Evolutionary conservation across 2,329 filamentous ascomycete genomes (phyloP), one percentile per base, ranked within the genome.

Genomic region (Calonectria multiphialidica): DNA sequence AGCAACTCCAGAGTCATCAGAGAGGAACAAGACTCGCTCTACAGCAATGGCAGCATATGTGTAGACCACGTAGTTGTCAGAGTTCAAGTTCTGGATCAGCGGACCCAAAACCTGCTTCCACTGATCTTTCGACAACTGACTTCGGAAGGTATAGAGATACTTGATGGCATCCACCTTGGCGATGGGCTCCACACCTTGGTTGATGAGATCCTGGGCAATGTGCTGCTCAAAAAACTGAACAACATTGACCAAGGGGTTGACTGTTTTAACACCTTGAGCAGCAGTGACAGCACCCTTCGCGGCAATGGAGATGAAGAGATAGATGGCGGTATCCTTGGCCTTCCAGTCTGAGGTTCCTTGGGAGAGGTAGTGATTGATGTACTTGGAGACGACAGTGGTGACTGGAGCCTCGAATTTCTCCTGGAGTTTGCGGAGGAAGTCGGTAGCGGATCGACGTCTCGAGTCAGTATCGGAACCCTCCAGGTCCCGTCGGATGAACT

Each of bases 131-230:
- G 95, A 96, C 73, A 99, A 89, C 81, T 98, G 95, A 82, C 95
- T 98, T 79, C 97, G 93, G 91, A 99, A 99, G 53, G 94, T 95
- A 87, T 99, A 98, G 45, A 99, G 90, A 82, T 96, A 99, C 84
- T 98, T 99, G 88, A 99, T 98, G 21, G 96, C 96, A 83, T 98
- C 97, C 18, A 99, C 96, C 86, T 98, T 98, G 78, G 98, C 89
- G 72, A 99, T 96, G 10, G 95, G 93, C 78, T 98, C 91, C 1
- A 93, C 90, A 2, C 89, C 89, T 35, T 89, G 87, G 40, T 91
- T 88, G 72, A 98, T 88, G 47, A 99, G 88, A 82, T 99, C 97
- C n/a, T 92, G 89, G 13, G 96, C 96, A 79, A 99, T 93, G 82
- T 98, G 91, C 74, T 94, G 94, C 82, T 98, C 93, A 87, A 99